phyloP scores from a whole-genome alignment of 2,329 filamentous ascomycete species.

The Penicillium crustosum region DNA sequence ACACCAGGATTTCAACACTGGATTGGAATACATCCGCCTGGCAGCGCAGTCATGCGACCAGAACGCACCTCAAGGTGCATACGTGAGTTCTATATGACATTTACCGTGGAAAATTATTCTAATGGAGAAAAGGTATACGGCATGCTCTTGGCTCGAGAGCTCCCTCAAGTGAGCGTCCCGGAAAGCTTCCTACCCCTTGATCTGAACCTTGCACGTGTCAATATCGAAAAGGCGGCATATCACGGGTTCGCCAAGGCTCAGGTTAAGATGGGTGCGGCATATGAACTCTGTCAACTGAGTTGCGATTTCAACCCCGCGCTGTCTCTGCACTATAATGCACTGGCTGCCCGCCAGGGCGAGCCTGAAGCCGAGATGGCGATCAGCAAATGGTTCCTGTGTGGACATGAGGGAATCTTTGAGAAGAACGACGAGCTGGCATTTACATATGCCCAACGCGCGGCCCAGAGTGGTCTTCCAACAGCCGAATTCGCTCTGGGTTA shows the following conservation, averaged over 20 bases:
- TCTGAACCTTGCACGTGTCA: constrained; percentile 71
- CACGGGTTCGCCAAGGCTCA: constrained; percentile 95
- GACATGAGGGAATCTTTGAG: constrained; percentile 84
- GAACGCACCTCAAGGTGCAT: constrained; percentile 94
- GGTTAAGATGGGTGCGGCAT: constrained; percentile 93
- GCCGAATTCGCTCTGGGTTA: constrained; percentile 97
- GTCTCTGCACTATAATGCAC: constrained; percentile 91
- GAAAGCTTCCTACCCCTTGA: constrained; percentile 69
- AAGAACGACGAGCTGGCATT: constrained; percentile 96
- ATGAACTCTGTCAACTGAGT: constrained; percentile 88
- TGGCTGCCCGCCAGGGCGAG: constrained; percentile 89
- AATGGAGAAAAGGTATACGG: constrained; percentile 65
- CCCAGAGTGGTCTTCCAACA: constrained; percentile 75
- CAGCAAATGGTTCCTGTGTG: constrained; percentile 98
- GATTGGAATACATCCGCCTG: constrained; percentile 76
- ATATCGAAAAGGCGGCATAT: constrained; percentile 95
- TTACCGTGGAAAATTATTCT: constrained; percentile 4
- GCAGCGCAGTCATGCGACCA: constrained; percentile 89
- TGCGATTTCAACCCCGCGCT: constrained; percentile 93
- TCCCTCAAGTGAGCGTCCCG: constrained; percentile 86
- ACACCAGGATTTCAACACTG: constrained; percentile 72
- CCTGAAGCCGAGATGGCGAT: constrained; percentile 92
- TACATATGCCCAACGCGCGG: constrained; percentile 84
- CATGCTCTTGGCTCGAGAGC: constrained; percentile 86
- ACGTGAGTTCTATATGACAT: constrained; percentile 49